Evolutionary conservation across 2,329 filamentous ascomycete species (phyloP), one percentile per base, ranked within the genome.

Genomic region (Ambrosiella beaveri): DNA sequence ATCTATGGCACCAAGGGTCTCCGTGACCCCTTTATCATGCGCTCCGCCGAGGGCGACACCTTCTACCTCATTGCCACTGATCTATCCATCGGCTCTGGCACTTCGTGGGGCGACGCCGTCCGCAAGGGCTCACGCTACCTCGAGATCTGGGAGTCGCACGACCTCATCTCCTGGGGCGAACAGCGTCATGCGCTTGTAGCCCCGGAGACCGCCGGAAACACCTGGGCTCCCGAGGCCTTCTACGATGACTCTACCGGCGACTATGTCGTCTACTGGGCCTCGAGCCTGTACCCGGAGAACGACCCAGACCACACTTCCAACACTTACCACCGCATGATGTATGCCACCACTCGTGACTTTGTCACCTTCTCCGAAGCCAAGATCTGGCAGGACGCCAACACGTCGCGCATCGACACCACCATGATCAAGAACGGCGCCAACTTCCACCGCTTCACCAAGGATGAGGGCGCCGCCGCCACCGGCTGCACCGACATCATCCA

Each of bases 401-500:
- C 69, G 54, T 73, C 76, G 1, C 70, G 75, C 1, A 79, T 79
- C 27, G 76, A 79, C 62, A 74, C 75, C 0, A 78, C 75, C 0
- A 73, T 78, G 0, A 63, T 78, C 12, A 67, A 74, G 56, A 69
- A 69, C 0, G 68, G 68, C 1, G 64, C 65, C 9, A 65, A 64
- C 0, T 78, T 74, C 64, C 75, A 76, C 63, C 74, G 76, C 8
- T 79, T 79, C 63, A 78, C 75, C 15, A 79, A 79, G 59, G 76
- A 79, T 47, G 76, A 79, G 58, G 75, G 74, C 0, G 73, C 69
- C 1, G 67, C 66, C 17, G 69, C 65, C 3, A 77, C 75, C 0
- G 76, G 76, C 1, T 79, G 76, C 63, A 68, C 66, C 1, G 76
- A 79, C 49, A 78, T 79, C 27, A 78, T 79, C 17, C 71, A 79